Conservation (phyloP, 208 protist genomes). For the Angomonas deanei region DNA sequence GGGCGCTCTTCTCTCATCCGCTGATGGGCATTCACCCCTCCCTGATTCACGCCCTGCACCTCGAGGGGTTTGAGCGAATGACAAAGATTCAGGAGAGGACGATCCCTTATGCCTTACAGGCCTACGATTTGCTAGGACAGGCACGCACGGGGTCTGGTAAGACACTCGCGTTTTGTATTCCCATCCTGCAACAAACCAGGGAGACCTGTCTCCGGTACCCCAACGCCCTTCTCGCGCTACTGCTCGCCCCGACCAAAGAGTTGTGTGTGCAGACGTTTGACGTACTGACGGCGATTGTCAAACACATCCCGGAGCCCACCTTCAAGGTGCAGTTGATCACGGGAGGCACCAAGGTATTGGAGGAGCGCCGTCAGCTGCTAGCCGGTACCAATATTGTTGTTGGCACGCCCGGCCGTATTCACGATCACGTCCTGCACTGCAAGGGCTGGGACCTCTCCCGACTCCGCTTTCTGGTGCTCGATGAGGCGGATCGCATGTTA, state of each 20-base stretch:
- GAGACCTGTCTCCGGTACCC: conserved; percentile 42
- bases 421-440: conserved; percentile 84
- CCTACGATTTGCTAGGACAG: conserved; percentile 88
- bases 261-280: conserved; percentile 90
- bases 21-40: conserved; percentile 56
- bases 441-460: conserved; percentile 81
- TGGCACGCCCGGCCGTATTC: conserved; percentile 83
- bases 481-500: conserved; percentile 99
- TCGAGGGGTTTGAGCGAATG: conserved; percentile 74
- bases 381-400: conserved; percentile 72
- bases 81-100: conserved; percentile 93
- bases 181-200: conserved; percentile 90
- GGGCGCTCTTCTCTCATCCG: conserved; percentile 66
- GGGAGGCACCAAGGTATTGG: conserved; percentile 78
- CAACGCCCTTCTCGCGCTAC: conserved; percentile 50
- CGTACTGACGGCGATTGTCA: conserved; percentile 77
- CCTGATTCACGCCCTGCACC: conserved; percentile 46
- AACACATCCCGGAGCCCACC: conserved; percentile 39
- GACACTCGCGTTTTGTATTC: conserved; percentile 91
- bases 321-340: conserved; percentile 87
- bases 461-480: conserved; percentile 96
- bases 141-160: conserved; percentile 94
- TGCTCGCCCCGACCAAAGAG: conserved; percentile 91
- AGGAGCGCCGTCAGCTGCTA: conserved; percentile 60
- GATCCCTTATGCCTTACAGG: conserved; percentile 89